These are phyloP conservation scores for Arabidopsis arenosa DNA, from an alignment of 345 rosid genomes.

Conservation along the genomic window DNA sequence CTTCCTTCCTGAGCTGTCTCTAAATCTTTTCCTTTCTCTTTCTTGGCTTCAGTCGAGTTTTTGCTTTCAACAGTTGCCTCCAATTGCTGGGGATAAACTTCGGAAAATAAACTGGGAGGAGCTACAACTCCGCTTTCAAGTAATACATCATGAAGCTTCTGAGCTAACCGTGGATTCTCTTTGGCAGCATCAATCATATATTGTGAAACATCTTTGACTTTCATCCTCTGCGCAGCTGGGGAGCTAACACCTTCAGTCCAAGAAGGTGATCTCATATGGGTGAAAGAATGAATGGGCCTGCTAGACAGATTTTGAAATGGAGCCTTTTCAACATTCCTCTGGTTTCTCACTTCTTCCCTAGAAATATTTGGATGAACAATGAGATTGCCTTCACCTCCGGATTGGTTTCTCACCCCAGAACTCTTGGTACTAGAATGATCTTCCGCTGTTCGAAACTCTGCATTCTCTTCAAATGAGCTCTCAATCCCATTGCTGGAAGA, in stretches of 20 bases:
- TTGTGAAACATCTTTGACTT: conserved; percentile 92
- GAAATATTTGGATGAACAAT: conserved; percentile 40
- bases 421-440: conserved; percentile 51
- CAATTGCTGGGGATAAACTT: conserved; percentile 58
- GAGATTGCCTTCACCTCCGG: conserved; percentile 48
- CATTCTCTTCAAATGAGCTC: conserved; percentile 62
- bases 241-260: conserved; percentile 99
- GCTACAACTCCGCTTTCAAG: conserved; percentile 95
- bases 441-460: conserved; percentile 55
- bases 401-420: conserved; percentile 45
- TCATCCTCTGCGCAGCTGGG: conserved; percentile 82
- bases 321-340: conserved; percentile 27
- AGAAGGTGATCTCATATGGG: conserved; percentile 85
- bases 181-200: conserved; percentile 98
- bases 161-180: conserved; percentile 91
- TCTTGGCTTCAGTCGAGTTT: conserved; percentile 51
- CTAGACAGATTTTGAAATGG: conserved; percentile 50
- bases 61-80: conserved; percentile 54
- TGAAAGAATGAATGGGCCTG: conserved; percentile 59
- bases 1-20: conserved; percentile 41
- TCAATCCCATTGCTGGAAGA: conserved; percentile 71
- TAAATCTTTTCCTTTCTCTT: conserved; percentile 44
- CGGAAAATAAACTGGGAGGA: conserved; percentile 83
- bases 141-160: conserved; percentile 91
- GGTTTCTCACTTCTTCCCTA: conserved; percentile 24